These are phyloP conservation scores for Hebeloma cylindrosporum DNA, from an alignment of 768 basidiomycete genomes.

Conservation along the genomic window DNA sequence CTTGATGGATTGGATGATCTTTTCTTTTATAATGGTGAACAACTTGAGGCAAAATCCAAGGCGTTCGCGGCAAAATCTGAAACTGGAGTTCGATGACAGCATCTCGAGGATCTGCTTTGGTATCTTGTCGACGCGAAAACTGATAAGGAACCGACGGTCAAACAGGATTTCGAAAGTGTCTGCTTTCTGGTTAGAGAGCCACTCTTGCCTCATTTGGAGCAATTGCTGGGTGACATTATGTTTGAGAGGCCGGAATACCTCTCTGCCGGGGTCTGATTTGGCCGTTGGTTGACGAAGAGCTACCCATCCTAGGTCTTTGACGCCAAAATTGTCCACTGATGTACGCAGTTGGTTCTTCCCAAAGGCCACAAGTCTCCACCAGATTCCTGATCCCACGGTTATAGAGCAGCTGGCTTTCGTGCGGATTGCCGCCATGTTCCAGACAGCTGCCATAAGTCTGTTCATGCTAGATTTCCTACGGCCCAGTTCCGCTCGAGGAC, in stretches of 20 bases:
- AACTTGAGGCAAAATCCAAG: slow-evolving; percentile 21
- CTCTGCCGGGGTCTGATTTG: slow-evolving; percentile 24
- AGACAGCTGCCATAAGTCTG: slow-evolving; percentile 50
- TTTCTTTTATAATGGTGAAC: slow-evolving; percentile 1
- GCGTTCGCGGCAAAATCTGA: slow-evolving; percentile 10
- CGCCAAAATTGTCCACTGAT: slow-evolving; percentile 1
- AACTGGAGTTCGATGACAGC: slow-evolving; percentile 3
- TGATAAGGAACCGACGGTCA: slow-evolving; percentile 64
- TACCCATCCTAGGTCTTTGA: slow-evolving; percentile 51
- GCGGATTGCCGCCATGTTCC: slow-evolving; percentile 33
- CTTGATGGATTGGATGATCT: slow-evolving; percentile 11
- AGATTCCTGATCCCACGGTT: slow-evolving; percentile 57
- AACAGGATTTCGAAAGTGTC: slow-evolving; percentile 46
- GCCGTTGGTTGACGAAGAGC: slow-evolving; percentile 56
- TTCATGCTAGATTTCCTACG: slow-evolving; percentile 47
- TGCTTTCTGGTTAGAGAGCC: slow-evolving; percentile 19
- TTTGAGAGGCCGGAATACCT: slow-evolving; percentile 26
- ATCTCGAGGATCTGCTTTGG: slow-evolving; percentile 35
- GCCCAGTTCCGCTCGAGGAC: slow-evolving; percentile 56
- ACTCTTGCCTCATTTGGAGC: slow-evolving; percentile 11
- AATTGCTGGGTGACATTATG: slow-evolving; percentile 43
- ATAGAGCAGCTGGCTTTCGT: slow-evolving; percentile 22
- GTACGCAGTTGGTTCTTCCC: slow-evolving; percentile 15
- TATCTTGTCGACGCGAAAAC: slow-evolving; percentile 43
- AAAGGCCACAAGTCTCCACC: slow-evolving; percentile 58